Evolutionary conservation across 345 rosid genomes (phyloP).

Genomic region (Sapria himalayana): DNA sequence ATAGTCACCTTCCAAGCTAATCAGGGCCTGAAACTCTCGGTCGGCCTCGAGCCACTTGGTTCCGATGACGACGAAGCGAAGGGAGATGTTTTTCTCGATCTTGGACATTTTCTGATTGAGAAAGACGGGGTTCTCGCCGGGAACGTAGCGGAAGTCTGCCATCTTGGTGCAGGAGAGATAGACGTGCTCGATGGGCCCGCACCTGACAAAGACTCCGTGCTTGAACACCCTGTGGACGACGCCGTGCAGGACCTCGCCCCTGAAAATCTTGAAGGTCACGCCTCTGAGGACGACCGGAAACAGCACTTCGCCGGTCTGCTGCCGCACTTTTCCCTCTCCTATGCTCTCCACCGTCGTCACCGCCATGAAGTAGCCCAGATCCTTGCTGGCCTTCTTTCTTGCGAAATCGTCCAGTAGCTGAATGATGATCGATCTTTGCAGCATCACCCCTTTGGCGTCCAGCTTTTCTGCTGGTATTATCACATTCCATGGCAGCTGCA

Average conservation of each 20-base stretch:
- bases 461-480: constrained; percentile 46
- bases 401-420: constrained; percentile 47
- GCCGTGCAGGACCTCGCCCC: constrained; percentile 62
- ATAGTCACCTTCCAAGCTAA: constrained; percentile 60
- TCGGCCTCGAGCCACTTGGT: constrained; percentile 66
- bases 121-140: constrained; percentile 54
- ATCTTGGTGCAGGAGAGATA: constrained; percentile 42
- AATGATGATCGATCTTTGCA: constrained; percentile 37
- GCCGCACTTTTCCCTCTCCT: constrained; percentile 63
- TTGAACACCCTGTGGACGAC: constrained; percentile 51
- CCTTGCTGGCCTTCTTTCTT: constrained; percentile 40
- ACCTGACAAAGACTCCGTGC: constrained; percentile 67
- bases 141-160: constrained; percentile 40
- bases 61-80: constrained; percentile 50
- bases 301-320: constrained; percentile 47
- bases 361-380: constrained; percentile 46
- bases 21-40: constrained; percentile 69
- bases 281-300: constrained; percentile 57
- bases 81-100: constrained; percentile 30
- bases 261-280: constrained; percentile 57
- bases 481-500: constrained; percentile 58
- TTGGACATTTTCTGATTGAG: constrained; percentile 35
- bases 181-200: constrained; percentile 40
- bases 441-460: constrained; percentile 49
- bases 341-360: constrained; percentile 36